Base-by-base conservation (phyloP, 805 yeast genomes). In the Lachancea nothofagi region DNA sequence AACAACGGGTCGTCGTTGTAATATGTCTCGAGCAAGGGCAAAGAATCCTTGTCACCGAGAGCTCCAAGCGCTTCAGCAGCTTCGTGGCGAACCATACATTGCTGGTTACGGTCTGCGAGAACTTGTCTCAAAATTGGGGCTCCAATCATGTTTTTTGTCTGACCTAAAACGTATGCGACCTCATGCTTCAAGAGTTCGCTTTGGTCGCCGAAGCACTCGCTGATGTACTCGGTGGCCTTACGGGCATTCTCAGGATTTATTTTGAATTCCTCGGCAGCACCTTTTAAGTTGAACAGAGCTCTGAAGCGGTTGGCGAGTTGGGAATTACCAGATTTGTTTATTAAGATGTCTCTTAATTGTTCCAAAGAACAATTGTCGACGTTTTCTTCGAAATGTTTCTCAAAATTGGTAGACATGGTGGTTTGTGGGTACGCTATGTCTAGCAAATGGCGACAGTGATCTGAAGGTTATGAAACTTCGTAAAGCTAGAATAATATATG, bases 21-120 rank as follows among this genome's bases (percentile, higher is more conserved):
- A 62, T 80, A 87, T 39, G 78, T 67, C 46, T 75, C 65, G 51
- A 93, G 74, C 34, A 88, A 59, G 1, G 69, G 75, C 41, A 93
- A 62, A 10, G 95, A 83, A 5, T 75, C 81, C 29, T 65, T 62
- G 62, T 88, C 95, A 34, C 95, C 95, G 38, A 93, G 70, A 31
- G 98, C 98, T 46, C 98, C 99, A 40, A 93, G 71, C 30, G 97
- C 98, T 66, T 93, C 99, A 6, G 98, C 98, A 13, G 98, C 98
- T 65, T 93, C 99, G 63, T 93, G 99, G 64, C 99, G 83, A 26
- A 93, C 99, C 97, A 93, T 93, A 45, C 84, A 71, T 59, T 84
- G 93, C 68, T 90, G 97, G 50, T 69, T 70, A 18, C 59, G 55
- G 60, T 81, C 79, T 35, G 66, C 64, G 53, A 93, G 72, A 17